These are phyloP conservation scores for Thielaviopsis musarum DNA, from an alignment of 2,329 filamentous ascomycete genomes.

Conservation along the genomic window DNA sequence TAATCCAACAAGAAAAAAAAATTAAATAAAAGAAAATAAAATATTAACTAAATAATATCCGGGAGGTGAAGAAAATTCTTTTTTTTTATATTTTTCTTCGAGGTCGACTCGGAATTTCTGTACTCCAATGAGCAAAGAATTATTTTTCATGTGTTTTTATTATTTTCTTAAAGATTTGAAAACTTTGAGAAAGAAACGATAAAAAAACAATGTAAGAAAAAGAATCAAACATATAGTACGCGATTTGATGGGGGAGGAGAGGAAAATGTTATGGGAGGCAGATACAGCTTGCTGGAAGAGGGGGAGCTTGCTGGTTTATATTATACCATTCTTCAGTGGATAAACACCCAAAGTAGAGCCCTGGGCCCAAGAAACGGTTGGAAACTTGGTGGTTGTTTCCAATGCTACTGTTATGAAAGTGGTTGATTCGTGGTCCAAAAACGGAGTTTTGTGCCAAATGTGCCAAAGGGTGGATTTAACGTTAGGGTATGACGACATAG, in stretches of 20 bases:
- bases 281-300: not conserved
- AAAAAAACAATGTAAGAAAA: not conserved
- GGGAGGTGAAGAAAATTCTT: not conserved
- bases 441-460: not conserved
- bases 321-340: not conserved
- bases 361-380: not conserved
- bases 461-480: not conserved
- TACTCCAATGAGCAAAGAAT: not conserved
- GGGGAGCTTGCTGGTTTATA: not conserved
- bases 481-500: not conserved
- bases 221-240: constrained; percentile 1
- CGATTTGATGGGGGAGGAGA: not conserved
- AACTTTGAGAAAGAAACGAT: not conserved
- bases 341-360: not conserved
- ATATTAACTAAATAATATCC: not conserved
- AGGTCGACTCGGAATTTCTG: not conserved
- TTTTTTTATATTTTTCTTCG: not conserved
- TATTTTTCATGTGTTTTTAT: not conserved
- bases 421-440: not conserved
- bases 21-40: not conserved
- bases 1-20: not conserved
- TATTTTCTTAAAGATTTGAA: not conserved
- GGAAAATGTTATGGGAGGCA: not conserved
- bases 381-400: not conserved
- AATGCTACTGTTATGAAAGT: not conserved